Evolutionary conservation across 2,329 filamentous ascomycete genomes (phyloP).

Genomic region (Fusarium cicatricum): DNA sequence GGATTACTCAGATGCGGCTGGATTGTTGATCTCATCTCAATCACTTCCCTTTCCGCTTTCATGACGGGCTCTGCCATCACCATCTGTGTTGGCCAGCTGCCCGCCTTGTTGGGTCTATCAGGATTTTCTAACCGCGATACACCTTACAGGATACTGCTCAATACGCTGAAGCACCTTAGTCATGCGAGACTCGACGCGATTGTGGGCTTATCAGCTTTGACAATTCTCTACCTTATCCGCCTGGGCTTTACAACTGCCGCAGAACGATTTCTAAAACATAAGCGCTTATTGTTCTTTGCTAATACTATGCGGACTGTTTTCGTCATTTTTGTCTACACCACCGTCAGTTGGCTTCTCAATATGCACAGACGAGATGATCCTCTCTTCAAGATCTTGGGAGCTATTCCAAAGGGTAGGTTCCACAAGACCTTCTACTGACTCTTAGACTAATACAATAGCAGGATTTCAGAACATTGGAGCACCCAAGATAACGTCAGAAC

Average conservation of each 20-base stretch:
- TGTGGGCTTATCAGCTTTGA: constrained; percentile 84
- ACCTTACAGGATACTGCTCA: constrained; percentile 85
- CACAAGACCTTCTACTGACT: not conserved
- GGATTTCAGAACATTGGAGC: constrained; percentile 83
- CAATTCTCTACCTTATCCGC: constrained; percentile 80
- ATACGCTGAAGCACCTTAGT: constrained; percentile 77
- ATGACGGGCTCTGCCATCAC: constrained; percentile 96
- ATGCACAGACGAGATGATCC: constrained; percentile 69
- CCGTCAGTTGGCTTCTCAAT: constrained; percentile 89
- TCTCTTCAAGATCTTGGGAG: constrained; percentile 76
- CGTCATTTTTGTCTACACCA: constrained; percentile 89
- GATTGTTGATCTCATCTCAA: constrained; percentile 92
- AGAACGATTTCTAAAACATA: constrained; percentile 71
- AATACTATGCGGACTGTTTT: constrained; percentile 90
- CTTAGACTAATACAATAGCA: constrained; percentile 20
- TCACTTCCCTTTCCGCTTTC: constrained; percentile 90
- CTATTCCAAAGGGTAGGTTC: constrained; percentile 72
- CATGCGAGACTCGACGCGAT: constrained; percentile 79
- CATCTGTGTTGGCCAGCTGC: constrained; percentile 85
- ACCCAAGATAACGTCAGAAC: constrained; percentile 70
- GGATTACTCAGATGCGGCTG: constrained; percentile 84
- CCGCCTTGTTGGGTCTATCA: constrained; percentile 80
- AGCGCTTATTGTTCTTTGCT: constrained; percentile 87
- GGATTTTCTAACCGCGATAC: constrained; percentile 77
- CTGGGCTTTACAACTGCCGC: constrained; percentile 69